phyloP scores from a whole-genome alignment of 768 basidiomycete species.

The Psilocybe cubensis region DNA sequence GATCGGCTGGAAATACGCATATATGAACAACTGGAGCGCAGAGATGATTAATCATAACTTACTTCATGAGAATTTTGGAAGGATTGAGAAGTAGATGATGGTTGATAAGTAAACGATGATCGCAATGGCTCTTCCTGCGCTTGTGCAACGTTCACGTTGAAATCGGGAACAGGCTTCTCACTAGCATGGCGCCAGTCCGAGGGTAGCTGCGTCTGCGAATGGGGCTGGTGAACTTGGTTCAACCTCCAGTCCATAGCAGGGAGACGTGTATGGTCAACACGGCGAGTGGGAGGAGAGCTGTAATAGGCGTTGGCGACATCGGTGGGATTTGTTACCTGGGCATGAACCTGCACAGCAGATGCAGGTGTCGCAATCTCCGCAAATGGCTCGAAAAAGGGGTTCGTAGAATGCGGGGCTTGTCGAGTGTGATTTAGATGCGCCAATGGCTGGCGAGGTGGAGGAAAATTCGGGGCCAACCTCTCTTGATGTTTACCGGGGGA shows the following conservation, averaged over 20 bases:
- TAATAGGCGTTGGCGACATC: slow-evolving; percentile 29
- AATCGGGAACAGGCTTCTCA: slow-evolving; percentile 34
- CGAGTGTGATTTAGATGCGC: slow-evolving; percentile 26
- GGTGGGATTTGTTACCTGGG: slow-evolving; percentile 24
- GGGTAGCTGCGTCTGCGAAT: slow-evolving; percentile 32
- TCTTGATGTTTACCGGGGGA: slow-evolving; percentile 30
- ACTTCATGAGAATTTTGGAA: slow-evolving; percentile 53
- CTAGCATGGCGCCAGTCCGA: slow-evolving; percentile 49
- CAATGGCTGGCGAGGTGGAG: slow-evolving; percentile 24
- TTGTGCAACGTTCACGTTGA: slow-evolving; percentile 24
- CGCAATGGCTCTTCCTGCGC: slow-evolving; percentile 32
- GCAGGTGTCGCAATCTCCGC: slow-evolving; percentile 44
- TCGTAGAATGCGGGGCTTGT: slow-evolving; percentile 19
- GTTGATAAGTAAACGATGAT: slow-evolving; percentile 33
- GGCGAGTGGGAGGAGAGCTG: slow-evolving; percentile 35
- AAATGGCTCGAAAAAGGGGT: slow-evolving; percentile 57
- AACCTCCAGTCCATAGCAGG: slow-evolving; percentile 42
- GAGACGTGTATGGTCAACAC: slow-evolving; percentile 28
- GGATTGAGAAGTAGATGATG: slow-evolving; percentile 26
- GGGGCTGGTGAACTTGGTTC: slow-evolving; percentile 30
- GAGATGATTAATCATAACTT: slow-evolving; percentile 27
- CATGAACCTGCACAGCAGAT: slow-evolving; percentile 27
- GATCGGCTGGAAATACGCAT: slow-evolving; percentile 63
- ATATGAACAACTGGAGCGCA: slow-evolving; percentile 19
- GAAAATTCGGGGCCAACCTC: slow-evolving; percentile 17